Conservation (phyloP, 805 yeast species). For the Tanozyma kutaoensis region DNA sequence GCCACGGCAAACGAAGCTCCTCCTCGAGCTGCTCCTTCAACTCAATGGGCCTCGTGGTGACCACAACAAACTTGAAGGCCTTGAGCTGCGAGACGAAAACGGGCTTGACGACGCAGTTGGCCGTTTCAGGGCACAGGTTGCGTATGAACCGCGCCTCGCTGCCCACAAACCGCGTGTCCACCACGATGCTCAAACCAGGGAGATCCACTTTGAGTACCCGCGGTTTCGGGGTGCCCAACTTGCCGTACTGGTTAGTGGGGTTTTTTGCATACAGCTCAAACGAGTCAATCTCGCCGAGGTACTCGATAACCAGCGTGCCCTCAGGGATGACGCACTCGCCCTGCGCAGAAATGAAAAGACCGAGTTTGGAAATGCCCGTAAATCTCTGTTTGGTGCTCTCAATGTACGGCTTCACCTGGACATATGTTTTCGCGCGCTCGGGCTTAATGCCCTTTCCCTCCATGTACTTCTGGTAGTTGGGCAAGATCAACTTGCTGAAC, state of each 20-base stretch:
- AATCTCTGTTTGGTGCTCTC: slow-evolving; percentile 48
- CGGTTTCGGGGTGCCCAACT: slow-evolving; percentile 54
- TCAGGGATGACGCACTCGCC: slow-evolving; percentile 18
- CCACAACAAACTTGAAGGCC: slow-evolving; percentile 37
- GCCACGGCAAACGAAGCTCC: slow-evolving; percentile 76
- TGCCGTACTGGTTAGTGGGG: slow-evolving; percentile 61
- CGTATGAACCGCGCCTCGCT: slow-evolving; percentile 64
- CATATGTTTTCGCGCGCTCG: slow-evolving; percentile 8
- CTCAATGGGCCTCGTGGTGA: slow-evolving; percentile 39
- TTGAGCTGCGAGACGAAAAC: slow-evolving; percentile 26
- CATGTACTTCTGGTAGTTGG: slow-evolving; percentile 17
- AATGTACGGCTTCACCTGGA: slow-evolving; percentile 37
- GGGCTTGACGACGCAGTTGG: slow-evolving; percentile 58
- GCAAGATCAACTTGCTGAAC: slow-evolving; percentile 17
- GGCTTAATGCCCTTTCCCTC: slow-evolving; percentile 22
- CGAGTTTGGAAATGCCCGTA: slow-evolving; percentile 58
- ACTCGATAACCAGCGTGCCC: slow-evolving; percentile 43
- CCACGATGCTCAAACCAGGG: slow-evolving; percentile 39
- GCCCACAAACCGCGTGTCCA: slow-evolving; percentile 76
- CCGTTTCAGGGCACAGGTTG: slow-evolving; percentile 46
- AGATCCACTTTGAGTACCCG: slow-evolving; percentile 16
- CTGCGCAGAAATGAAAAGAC: slow-evolving; percentile 32
- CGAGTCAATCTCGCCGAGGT: slow-evolving; percentile 60
- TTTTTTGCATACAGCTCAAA: slow-evolving; percentile 52
- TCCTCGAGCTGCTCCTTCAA: slow-evolving; percentile 22